phyloP scores from a whole-genome alignment of 306 rosid species.

The Rosa chinensis region DNA sequence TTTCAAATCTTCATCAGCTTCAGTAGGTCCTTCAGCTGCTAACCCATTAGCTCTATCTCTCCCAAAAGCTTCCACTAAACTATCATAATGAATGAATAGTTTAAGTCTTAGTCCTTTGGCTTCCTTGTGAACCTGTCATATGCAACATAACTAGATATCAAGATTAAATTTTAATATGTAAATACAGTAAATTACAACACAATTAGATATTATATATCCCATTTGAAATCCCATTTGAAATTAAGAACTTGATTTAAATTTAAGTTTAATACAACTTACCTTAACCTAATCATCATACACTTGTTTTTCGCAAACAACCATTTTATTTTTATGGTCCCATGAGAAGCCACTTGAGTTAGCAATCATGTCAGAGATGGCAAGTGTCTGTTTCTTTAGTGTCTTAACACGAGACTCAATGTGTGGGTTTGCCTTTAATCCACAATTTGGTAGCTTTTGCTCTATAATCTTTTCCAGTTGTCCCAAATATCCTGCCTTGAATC shows the following conservation, averaged over 20 bases:
- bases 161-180: too few species aligned
- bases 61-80: not conserved
- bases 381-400: not conserved
- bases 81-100: slow-evolving; percentile 3
- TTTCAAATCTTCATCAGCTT: not conserved
- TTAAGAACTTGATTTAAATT: not conserved
- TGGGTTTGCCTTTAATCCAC: not conserved
- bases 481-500: not conserved
- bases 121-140: not conserved
- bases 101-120: not conserved
- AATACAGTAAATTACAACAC: too few species aligned
- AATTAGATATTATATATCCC: too few species aligned
- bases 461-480: not conserved
- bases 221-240: too few species aligned
- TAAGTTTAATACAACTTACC: not conserved
- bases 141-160: not conserved
- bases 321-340: slow-evolving; percentile 1
- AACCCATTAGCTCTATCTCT: not conserved
- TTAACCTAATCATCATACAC: not conserved
- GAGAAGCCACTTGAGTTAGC: not conserved
- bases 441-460: not conserved
- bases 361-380: not conserved
- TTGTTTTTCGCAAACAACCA: not conserved
- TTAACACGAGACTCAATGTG: not conserved
- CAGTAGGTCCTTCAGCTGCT: not conserved